phyloP scores from a whole-genome alignment of 169 alveolate genomes.

The Eimeria mitis region DNA sequence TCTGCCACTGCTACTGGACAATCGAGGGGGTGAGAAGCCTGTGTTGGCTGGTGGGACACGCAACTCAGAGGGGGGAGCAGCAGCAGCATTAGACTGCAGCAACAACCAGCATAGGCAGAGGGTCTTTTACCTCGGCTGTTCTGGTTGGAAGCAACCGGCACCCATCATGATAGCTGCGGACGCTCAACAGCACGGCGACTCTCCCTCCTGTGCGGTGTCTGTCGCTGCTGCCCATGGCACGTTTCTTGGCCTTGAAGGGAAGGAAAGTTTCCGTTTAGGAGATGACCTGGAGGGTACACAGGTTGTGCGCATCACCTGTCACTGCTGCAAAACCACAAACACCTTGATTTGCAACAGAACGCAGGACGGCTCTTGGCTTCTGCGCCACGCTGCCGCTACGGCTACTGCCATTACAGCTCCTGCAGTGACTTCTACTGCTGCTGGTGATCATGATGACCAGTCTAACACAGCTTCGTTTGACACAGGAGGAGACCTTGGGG shows the following conservation, averaged over 20 bases:
- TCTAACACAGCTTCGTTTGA: not conserved
- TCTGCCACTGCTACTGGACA: not conserved
- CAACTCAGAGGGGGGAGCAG: slow-evolving; percentile 8
- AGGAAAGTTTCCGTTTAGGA: slow-evolving; percentile 8
- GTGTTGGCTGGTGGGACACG: slow-evolving; percentile 44
- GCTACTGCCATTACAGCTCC: not conserved
- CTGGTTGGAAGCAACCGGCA: not conserved
- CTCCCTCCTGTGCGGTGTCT: slow-evolving; percentile 11
- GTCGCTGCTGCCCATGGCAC: slow-evolving; percentile 42
- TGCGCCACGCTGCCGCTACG: slow-evolving; percentile 31
- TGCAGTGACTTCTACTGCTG: not conserved
- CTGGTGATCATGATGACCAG: not conserved
- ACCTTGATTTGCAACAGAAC: slow-evolving; percentile 27
- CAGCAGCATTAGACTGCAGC: not conserved
- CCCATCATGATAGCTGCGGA: slow-evolving; percentile 12
- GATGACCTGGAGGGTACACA: slow-evolving; percentile 24
- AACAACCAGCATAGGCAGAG: not conserved
- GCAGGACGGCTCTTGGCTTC: slow-evolving; percentile 64
- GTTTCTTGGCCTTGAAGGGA: not conserved
- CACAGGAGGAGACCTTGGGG: not conserved
- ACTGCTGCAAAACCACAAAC: slow-evolving; percentile 60
- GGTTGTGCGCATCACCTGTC: slow-evolving; percentile 41
- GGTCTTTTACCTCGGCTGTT: not conserved
- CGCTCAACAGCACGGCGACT: slow-evolving; percentile 19
- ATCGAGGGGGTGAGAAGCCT: slow-evolving; percentile 34